phyloP scores from a whole-genome alignment of 129 eudicot genomes.

The Lactuca saligna region DNA sequence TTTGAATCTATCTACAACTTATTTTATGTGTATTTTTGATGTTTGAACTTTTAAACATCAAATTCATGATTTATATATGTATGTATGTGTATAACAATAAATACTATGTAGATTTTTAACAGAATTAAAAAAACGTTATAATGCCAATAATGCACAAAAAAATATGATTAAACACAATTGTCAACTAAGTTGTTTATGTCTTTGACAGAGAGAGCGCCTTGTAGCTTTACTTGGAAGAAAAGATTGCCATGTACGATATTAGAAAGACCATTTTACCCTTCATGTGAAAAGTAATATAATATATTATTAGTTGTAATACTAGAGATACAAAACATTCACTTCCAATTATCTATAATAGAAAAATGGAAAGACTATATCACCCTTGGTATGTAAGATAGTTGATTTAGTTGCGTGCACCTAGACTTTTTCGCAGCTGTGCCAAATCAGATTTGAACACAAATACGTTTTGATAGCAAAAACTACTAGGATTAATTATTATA shows the following conservation, averaged over 20 bases:
- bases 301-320: too few relatives aligned
- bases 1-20: too few relatives aligned
- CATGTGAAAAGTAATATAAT: not conserved
- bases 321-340: too few relatives aligned
- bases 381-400: not conserved
- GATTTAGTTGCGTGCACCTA: not conserved
- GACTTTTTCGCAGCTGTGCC: not conserved
- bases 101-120: too few relatives aligned
- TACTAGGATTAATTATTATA: not conserved
- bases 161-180: not conserved
- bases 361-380: too few relatives aligned
- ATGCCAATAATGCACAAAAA: not conserved
- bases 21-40: too few relatives aligned
- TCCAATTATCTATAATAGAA: too few relatives aligned
- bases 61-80: too few relatives aligned
- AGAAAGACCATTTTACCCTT: not conserved
- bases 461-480: not conserved
- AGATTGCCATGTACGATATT: not conserved
- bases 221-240: conserved; percentile 16
- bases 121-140: too few relatives aligned
- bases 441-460: not conserved
- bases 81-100: too few relatives aligned
- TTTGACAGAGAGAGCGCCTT: not conserved
- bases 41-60: too few relatives aligned
- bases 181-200: not conserved